Conservation (phyloP, 2,329 filamentous ascomycete genomes). For the Phialophora chinensis region DNA sequence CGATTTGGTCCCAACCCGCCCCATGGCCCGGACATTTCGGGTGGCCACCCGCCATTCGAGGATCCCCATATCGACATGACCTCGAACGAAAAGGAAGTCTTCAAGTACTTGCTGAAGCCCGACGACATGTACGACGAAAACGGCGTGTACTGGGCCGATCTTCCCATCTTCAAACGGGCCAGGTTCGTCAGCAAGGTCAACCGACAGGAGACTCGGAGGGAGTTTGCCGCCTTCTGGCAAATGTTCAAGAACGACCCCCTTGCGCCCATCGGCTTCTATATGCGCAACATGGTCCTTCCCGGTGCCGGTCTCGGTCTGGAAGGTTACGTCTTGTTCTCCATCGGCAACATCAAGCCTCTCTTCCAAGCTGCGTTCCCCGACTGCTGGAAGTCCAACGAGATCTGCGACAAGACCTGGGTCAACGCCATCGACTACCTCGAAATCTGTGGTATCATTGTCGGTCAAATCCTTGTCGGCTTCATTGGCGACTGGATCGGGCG, state of each 20-base stretch:
- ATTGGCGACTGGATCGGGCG: conserved; percentile 81
- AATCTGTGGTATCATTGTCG: conserved; percentile 92
- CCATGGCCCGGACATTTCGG: conserved; percentile 56
- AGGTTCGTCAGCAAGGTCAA: conserved; percentile 79
- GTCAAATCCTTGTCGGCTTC: conserved; percentile 85
- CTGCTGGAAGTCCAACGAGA: conserved; percentile 74
- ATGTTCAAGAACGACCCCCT: conserved; percentile 90
- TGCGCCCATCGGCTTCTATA: conserved; percentile 82
- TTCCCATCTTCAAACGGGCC: conserved; percentile 72
- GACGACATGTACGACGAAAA: conserved; percentile 84
- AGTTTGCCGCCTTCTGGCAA: conserved; percentile 69
- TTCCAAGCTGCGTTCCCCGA: conserved; percentile 75
- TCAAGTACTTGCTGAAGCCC: conserved; percentile 80
- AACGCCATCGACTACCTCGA: conserved; percentile 88
- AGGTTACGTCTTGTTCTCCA: conserved; percentile 95
- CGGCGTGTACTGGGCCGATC: conserved; percentile 91
- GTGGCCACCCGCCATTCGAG: conserved; percentile 51
- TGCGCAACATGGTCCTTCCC: conserved; percentile 87
- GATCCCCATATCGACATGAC: conserved; percentile 57
- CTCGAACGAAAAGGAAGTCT: conserved; percentile 65
- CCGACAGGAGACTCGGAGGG: conserved; percentile 69
- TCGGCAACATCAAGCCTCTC: conserved; percentile 86
- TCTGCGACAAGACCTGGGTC: conserved; percentile 81
- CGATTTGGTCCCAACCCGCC: conserved; percentile 45
- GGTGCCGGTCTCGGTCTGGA: conserved; percentile 91